A percentile compares a stretch with the other conserved stretches of the same genome.
phyloP scores from a whole-genome alignment of 2,329 filamentous ascomycete species.

The Lecanoromycetidae sp. region DNA sequence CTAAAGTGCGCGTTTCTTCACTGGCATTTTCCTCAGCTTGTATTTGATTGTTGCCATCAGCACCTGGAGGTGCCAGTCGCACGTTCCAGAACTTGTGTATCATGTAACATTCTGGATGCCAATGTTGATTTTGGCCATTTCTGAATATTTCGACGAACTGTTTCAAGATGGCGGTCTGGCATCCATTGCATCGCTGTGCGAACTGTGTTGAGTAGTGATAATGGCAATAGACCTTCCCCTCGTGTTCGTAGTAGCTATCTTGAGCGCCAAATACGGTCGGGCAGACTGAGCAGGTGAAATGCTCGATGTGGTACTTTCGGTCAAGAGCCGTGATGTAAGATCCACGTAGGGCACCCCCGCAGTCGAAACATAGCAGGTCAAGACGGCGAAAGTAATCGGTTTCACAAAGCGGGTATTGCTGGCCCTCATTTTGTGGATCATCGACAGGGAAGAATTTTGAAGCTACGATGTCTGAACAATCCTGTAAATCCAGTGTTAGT shows the following conservation, averaged over 20 bases:
- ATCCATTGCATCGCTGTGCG: conserved; percentile 90
- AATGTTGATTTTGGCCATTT: conserved; percentile 96
- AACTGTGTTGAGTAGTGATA: conserved; percentile 98
- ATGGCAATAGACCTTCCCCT: conserved; percentile 91
- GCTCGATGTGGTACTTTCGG: conserved; percentile 96
- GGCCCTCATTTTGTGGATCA: conserved; percentile 68
- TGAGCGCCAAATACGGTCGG: conserved; percentile 96
- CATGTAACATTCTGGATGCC: conserved; percentile 99
- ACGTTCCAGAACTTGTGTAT: conserved; percentile 99
- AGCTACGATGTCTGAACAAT: conserved; percentile 91
- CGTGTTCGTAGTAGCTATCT: conserved; percentile 98
- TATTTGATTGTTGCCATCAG: conserved; percentile 35
- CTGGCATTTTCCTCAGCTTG: conserved; percentile 45
- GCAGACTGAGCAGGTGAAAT: conserved; percentile 96
- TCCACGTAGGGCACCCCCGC: conserved; percentile 80
- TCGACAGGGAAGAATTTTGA: conserved; percentile 98
- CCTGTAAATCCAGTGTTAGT: conserved; percentile 43
- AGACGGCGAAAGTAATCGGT: conserved; percentile 93
- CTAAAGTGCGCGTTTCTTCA: conserved; percentile 57
- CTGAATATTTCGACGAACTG: conserved; percentile 98
- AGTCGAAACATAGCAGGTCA: conserved; percentile 81
- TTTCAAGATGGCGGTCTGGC: conserved; percentile 92
- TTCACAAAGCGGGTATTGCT: conserved; percentile 95
- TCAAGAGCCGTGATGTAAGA: conserved; percentile 98
- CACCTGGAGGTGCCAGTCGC: conserved; percentile 54